These are phyloP conservation scores for Pyrenula aspistea DNA, from an alignment of 495 filamentous ascomycete genomes.

Conservation along the genomic window DNA sequence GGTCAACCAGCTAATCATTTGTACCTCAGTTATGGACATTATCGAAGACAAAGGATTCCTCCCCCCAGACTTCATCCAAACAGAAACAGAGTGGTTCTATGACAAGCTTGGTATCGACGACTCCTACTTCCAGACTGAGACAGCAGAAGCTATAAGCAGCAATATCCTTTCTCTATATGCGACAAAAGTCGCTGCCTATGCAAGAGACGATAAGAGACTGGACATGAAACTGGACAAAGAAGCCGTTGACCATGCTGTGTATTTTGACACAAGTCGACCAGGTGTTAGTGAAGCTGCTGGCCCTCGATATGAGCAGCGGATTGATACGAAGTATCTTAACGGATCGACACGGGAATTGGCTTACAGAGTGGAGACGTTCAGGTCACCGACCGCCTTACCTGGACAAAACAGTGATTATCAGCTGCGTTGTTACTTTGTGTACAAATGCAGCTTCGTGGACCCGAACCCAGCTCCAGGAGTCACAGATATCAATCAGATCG, in stretches of 20 bases:
- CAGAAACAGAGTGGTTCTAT: constrained; percentile 93
- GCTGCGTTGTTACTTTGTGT: constrained; percentile 95
- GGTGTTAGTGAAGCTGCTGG: constrained; percentile 64
- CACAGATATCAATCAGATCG: constrained; percentile 81
- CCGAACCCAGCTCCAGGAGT: constrained; percentile 58
- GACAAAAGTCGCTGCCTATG: constrained; percentile 90
- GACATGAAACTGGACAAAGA: constrained; percentile 96
- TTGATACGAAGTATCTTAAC: constrained; percentile 91
- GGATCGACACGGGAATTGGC: constrained; percentile 47
- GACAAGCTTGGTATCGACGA: constrained; percentile 95
- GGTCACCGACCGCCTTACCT: constrained; percentile 61
- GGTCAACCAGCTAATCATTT: constrained; percentile 9
- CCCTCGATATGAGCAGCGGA: constrained; percentile 82
- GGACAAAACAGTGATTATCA: constrained; percentile 62
- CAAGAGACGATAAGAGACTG: constrained; percentile 82
- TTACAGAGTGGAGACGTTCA: constrained; percentile 94
- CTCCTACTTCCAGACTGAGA: constrained; percentile 95
- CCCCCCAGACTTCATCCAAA: constrained; percentile 66
- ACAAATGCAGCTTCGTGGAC: constrained; percentile 83
- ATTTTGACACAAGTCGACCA: constrained; percentile 92
- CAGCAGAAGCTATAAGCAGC: constrained; percentile 74
- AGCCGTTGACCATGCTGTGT: constrained; percentile 87
- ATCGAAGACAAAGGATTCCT: constrained; percentile 77
- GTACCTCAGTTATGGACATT: constrained; percentile 50
- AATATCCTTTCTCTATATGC: constrained; percentile 94